phyloP scores from a whole-genome alignment of 2,329 filamentous ascomycete species.

The Penicillium digitatum region DNA sequence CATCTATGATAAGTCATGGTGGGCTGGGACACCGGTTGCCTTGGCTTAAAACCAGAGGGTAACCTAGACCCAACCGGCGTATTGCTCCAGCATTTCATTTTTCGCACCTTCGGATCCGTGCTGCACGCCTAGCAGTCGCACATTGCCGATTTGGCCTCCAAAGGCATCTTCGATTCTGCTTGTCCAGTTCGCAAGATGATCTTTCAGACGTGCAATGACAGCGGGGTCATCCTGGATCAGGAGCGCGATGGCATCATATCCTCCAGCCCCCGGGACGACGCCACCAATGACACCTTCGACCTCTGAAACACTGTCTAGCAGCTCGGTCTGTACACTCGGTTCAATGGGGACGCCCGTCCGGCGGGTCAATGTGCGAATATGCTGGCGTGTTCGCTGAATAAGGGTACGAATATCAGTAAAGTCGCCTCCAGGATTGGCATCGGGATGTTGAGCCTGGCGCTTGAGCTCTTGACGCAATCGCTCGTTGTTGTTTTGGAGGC shows the following conservation, averaged over 20 bases:
- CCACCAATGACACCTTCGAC: constrained; percentile 82
- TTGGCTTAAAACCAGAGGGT: neutral
- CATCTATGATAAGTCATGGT: neutral
- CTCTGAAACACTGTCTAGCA: constrained; percentile 69
- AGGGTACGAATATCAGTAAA: constrained; percentile 51
- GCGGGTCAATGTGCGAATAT: constrained; percentile 72
- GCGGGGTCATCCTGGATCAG: constrained; percentile 69
- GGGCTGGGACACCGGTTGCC: constrained; percentile 2
- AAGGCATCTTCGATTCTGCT: constrained; percentile 44
- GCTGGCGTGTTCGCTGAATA: constrained; percentile 50
- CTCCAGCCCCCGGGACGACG: constrained; percentile 89
- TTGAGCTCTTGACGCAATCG: constrained; percentile 63
- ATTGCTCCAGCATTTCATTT: constrained; percentile 39
- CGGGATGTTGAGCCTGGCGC: constrained; percentile 45
- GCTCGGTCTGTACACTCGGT: constrained; percentile 74
- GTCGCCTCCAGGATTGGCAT: constrained; percentile 45
- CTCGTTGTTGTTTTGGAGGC: constrained; percentile 71
- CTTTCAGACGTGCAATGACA: constrained; percentile 58
- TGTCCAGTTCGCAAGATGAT: constrained; percentile 65
- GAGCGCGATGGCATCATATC: constrained; percentile 83
- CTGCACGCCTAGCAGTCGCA: constrained; percentile 43
- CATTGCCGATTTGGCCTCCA: constrained; percentile 44
- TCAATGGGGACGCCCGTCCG: constrained; percentile 81
- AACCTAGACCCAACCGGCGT: constrained; percentile 37
- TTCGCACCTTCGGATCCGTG: constrained; percentile 47